Percentiles rank a stretch among this genome's conserved stretches.
phyloP scores from a whole-genome alignment of 129 eudicot species.

The Deinandra increscens region DNA sequence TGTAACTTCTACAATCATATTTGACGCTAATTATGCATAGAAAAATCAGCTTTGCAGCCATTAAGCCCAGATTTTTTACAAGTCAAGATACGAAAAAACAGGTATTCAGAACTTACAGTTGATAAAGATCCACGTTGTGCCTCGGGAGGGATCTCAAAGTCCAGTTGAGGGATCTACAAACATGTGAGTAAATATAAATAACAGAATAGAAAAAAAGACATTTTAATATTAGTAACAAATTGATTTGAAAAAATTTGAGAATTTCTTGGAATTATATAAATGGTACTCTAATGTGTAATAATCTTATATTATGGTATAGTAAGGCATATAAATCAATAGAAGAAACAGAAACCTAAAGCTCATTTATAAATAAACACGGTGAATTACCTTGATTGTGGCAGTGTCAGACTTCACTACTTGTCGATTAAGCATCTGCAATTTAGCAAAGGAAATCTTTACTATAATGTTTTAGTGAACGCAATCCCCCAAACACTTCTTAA shows the following conservation, averaged over 20 bases:
- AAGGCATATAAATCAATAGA: not conserved
- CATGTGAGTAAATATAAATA: not conserved
- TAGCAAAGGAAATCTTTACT: conserved; percentile 14
- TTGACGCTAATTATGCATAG: not conserved
- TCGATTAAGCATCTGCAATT: conserved; percentile 77
- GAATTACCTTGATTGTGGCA: conserved; percentile 77
- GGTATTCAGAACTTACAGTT: conserved; percentile 44
- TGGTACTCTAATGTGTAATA: not conserved
- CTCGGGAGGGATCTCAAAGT: conserved; percentile 91
- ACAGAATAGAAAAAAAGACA: not conserved
- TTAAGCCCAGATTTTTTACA: not conserved
- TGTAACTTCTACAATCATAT: not conserved
- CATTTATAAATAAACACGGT: not conserved
- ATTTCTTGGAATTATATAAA: not conserved
- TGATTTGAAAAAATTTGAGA: not conserved
- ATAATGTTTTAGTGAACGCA: conserved; percentile 8
- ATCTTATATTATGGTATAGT: not conserved
- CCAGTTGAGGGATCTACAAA: conserved; percentile 81
- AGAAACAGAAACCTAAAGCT: conserved; percentile 15
- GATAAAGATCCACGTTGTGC: conserved; percentile 92
- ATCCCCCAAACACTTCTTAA: not conserved
- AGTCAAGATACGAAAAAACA: not conserved
- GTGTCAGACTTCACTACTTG: conserved; percentile 87
- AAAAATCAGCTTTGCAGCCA: not conserved
- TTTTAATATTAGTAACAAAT: not conserved